Percentiles rank a stretch among this genome's conserved stretches.
phyloP scores from a whole-genome alignment of 2,329 filamentous ascomycete species.

The Trichocomaceae sp. region DNA sequence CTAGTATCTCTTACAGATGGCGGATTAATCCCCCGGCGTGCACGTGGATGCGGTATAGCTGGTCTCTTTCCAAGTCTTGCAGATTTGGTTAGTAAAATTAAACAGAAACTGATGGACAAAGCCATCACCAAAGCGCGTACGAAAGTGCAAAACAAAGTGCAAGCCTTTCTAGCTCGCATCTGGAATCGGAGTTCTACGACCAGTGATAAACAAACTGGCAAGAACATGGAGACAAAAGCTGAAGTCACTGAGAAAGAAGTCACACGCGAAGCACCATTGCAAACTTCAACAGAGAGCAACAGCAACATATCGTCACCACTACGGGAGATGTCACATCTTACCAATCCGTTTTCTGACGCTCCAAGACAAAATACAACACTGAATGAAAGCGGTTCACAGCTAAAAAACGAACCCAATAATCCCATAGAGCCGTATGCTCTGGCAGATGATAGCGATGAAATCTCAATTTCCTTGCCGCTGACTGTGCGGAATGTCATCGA shows the following conservation, averaged over 20 bases:
- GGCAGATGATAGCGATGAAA: background rate
- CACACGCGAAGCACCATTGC: background rate
- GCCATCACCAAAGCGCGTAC: background rate
- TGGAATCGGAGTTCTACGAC: background rate
- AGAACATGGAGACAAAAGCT: background rate
- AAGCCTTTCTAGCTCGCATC: background rate
- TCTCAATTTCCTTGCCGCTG: background rate
- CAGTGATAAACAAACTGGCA: background rate
- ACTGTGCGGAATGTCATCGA: slow-evolving; percentile 3
- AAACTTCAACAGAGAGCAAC: background rate
- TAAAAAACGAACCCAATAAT: background rate
- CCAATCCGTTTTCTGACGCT: slow-evolving; percentile 3
- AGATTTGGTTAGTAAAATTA: background rate
- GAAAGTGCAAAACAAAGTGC: background rate
- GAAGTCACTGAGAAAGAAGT: background rate
- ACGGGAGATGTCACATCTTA: background rate
- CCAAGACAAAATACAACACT: background rate
- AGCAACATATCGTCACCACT: background rate
- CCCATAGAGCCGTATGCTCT: background rate
- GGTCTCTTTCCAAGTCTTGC: background rate
- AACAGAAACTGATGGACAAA: background rate
- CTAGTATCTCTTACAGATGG: background rate
- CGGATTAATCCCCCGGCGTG: background rate
- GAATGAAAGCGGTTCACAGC: background rate
- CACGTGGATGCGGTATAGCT: background rate